A percentile compares a stretch with the other conserved stretches of the same genome.
phyloP scores from a whole-genome alignment of 257 asterid genomes.

The Mentha longifolia region DNA sequence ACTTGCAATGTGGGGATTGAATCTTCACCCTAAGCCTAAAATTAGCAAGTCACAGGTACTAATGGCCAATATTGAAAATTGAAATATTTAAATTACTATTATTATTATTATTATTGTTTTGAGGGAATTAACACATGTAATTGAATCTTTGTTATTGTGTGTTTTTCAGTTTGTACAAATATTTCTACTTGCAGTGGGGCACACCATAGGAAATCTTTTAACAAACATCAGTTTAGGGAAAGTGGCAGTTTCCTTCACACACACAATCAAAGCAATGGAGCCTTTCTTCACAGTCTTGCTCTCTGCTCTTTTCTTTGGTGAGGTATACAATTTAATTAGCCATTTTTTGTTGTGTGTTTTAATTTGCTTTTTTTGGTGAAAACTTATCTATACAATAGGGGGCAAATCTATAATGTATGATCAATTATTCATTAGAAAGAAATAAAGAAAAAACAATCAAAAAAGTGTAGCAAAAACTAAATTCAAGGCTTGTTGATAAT shows the following conservation, averaged over 20 bases:
- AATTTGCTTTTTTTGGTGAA: not conserved
- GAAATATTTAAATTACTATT: too few species aligned
- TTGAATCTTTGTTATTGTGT: not conserved
- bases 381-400: not conserved
- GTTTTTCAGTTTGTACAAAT: conserved; percentile 56
- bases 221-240: conserved; percentile 88
- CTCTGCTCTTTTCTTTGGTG: conserved; percentile 62
- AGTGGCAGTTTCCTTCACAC: conserved; percentile 93
- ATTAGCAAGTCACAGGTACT: conserved; percentile 67
- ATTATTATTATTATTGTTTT: too few species aligned
- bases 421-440: too few species aligned
- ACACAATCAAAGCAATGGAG: conserved; percentile 95
- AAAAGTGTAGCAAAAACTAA: too few species aligned
- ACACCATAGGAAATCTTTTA: conserved; percentile 80
- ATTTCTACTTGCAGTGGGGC: conserved; percentile 65
- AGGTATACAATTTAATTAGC: conserved; percentile 44
- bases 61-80: too few species aligned
- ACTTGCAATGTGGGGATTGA: conserved; percentile 71
- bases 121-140: too few species aligned
- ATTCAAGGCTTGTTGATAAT: too few species aligned
- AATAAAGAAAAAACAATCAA: too few species aligned
- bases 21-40: conserved; percentile 75
- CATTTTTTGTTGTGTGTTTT: not conserved
- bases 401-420: not conserved
- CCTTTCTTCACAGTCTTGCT: conserved; percentile 92